Evolutionary conservation across 441 rosid genomes (phyloP), one percentile per base, ranked within the genome.

Genomic region (Corymbia citriodora): DNA sequence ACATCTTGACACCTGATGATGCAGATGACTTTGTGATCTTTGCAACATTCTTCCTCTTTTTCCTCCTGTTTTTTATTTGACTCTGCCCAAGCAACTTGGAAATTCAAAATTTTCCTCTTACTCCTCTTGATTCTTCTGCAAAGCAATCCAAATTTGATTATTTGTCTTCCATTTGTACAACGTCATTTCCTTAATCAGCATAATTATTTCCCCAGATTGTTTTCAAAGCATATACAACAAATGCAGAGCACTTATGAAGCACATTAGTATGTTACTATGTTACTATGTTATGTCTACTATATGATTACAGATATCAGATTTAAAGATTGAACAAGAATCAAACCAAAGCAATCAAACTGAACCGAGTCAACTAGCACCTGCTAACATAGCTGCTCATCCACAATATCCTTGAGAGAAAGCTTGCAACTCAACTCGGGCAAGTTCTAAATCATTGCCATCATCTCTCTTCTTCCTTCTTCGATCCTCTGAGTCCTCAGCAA

Each of bases 401-500:
- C 63, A 57, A 57, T 57, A 57, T 23, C 63, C 3, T 57, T 57
- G 63, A 57, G 25, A 13, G 3, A 57, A 57, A 57, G 63, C 63
- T 57, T 2, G 7, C 23, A 0, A 23, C 63, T 57, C 63, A 0
- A 57, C 1, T 23, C 59, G 10, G 29, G 63, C 63, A 0, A 59
- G 63, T 23, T 10, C 63, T 59, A 3, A 29, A 59, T 59, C 1
- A 59, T 23, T 29, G 23, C 63, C 63, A 23, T 0, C 0, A 23
- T 59, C 63, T 59, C 29, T 59, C 63, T 59, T 59, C 63, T 59
- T 59, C 63, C 3, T 59, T 59, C 29, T 59, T 23, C 7, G 1
- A 59, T 59, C 63, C 1, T 57, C 29, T 59, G 14, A 2, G 0
- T 23, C 63, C 63, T 23, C 63, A 59, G 63, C 63, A 59, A 59